Conservation (phyloP, 228 moss, liverwort and hornwort species). For the Sphagnum magellanicum region DNA sequence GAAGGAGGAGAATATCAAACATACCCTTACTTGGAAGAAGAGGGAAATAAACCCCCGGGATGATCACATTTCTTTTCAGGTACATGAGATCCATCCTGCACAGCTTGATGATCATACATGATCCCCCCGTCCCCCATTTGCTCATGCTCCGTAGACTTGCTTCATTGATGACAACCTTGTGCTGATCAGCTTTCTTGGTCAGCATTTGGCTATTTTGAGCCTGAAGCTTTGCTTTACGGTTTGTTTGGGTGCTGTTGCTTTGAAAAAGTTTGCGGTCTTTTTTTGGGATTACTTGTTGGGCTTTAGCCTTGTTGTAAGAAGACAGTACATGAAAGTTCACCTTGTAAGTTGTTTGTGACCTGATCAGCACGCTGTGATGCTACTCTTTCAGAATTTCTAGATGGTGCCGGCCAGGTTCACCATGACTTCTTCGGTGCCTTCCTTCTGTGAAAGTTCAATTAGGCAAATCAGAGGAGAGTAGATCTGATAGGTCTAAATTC, state of each 20-base stretch:
- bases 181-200: neutral
- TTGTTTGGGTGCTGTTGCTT: constrained; percentile 1
- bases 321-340: neutral
- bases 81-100: neutral
- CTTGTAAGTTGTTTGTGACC: neutral
- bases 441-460: no score
- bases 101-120: neutral
- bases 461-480: no score
- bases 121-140: neutral
- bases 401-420: no score
- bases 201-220: neutral
- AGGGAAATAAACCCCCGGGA: constrained; percentile 44
- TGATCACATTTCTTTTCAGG: constrained; percentile 61
- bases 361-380: neutral
- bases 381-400: no score
- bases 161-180: no score
- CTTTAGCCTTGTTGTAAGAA: neutral
- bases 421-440: no score
- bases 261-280: neutral
- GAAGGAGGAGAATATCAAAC: constrained; percentile 14
- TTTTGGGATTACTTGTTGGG: neutral
- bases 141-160: neutral
- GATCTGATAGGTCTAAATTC: neutral
- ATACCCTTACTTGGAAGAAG: constrained; percentile 8
- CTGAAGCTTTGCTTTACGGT: neutral